phyloP scores from a whole-genome alignment of 1,139 yeast species.

The Debaryomyces subglobosus region DNA sequence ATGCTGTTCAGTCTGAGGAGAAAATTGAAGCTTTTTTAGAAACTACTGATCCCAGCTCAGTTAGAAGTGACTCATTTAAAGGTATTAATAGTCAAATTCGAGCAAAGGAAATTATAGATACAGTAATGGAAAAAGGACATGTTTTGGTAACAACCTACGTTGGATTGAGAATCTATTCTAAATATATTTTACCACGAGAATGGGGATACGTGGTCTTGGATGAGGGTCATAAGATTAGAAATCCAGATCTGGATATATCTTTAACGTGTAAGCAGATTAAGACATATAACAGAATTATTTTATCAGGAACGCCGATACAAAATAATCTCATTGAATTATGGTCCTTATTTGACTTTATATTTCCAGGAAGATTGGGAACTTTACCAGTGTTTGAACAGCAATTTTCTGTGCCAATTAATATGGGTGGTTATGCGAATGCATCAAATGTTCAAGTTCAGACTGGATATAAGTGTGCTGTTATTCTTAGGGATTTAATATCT shows the following conservation, averaged over 20 bases:
- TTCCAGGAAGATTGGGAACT: slow-evolving; percentile 93
- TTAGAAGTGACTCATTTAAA: slow-evolving; percentile 23
- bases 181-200: slow-evolving; percentile 61
- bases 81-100: slow-evolving; percentile 40
- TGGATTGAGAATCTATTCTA: slow-evolving; percentile 80
- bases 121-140: slow-evolving; percentile 67
- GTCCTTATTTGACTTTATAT: slow-evolving; percentile 93
- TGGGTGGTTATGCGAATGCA: slow-evolving; percentile 99
- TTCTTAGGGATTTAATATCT: slow-evolving; percentile 81
- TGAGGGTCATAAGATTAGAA: slow-evolving; percentile 95
- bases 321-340: slow-evolving; percentile 89
- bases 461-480: slow-evolving; percentile 94
- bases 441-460: slow-evolving; percentile 95
- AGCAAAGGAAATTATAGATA: slow-evolving; percentile 51
- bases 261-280: slow-evolving; percentile 79
- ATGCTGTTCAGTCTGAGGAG: slow-evolving; percentile 44
- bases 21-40: slow-evolving; percentile 53
- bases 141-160: slow-evolving; percentile 90
- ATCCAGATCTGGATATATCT: slow-evolving; percentile 90
- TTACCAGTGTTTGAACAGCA: slow-evolving; percentile 92
- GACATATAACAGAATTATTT: slow-evolving; percentile 79
- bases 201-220: slow-evolving; percentile 95
- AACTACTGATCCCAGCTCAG: slow-evolving; percentile 46
- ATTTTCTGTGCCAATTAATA: slow-evolving; percentile 87
- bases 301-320: slow-evolving; percentile 96